Evolutionary conservation across 1,284 basidiomycete species (phyloP).

Genomic region (Quambalaria eucalypti): DNA sequence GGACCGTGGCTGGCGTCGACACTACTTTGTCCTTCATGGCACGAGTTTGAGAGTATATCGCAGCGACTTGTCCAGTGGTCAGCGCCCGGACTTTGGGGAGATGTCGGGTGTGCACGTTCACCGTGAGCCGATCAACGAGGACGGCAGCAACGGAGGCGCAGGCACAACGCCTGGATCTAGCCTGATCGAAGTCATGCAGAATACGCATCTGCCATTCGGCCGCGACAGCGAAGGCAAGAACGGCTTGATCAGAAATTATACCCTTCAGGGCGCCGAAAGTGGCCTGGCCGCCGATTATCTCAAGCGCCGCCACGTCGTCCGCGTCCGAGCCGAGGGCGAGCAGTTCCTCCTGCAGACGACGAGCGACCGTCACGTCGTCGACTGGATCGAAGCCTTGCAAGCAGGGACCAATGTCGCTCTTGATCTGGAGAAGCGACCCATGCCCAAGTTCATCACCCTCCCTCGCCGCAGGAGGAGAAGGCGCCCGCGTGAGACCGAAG

Average conservation of each 20-base stretch:
- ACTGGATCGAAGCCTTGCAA: slow-evolving; percentile 95
- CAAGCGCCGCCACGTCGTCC: slow-evolving; percentile 90
- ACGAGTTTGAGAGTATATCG: slow-evolving; percentile 79
- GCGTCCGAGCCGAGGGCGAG: slow-evolving; percentile 83
- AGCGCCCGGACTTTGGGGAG: slow-evolving; percentile 38
- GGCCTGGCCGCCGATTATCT: slow-evolving; percentile 89
- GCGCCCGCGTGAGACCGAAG: slow-evolving; percentile 2
- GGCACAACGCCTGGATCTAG: background rate
- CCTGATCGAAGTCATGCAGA: slow-evolving; percentile 1
- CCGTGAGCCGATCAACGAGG: slow-evolving; percentile 29
- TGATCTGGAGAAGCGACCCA: slow-evolving; percentile 74
- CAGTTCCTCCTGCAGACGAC: slow-evolving; percentile 90
- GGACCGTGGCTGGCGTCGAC: slow-evolving; percentile 82
- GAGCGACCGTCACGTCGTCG: slow-evolving; percentile 74
- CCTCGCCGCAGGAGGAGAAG: slow-evolving; percentile 39
- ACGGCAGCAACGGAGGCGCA: slow-evolving; percentile 9
- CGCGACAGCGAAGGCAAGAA: slow-evolving; percentile 2
- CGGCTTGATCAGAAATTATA: slow-evolving; percentile 57
- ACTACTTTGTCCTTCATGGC: slow-evolving; percentile 83
- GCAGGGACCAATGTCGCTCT: slow-evolving; percentile 84
- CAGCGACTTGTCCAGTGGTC: slow-evolving; percentile 45
- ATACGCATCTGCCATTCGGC: background rate
- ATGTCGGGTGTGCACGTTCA: slow-evolving; percentile 39
- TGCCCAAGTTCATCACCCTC: slow-evolving; percentile 46
- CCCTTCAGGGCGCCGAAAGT: slow-evolving; percentile 80